phyloP scores from a whole-genome alignment of 768 basidiomycete species.

The Leccinum subtestaceum region DNA sequence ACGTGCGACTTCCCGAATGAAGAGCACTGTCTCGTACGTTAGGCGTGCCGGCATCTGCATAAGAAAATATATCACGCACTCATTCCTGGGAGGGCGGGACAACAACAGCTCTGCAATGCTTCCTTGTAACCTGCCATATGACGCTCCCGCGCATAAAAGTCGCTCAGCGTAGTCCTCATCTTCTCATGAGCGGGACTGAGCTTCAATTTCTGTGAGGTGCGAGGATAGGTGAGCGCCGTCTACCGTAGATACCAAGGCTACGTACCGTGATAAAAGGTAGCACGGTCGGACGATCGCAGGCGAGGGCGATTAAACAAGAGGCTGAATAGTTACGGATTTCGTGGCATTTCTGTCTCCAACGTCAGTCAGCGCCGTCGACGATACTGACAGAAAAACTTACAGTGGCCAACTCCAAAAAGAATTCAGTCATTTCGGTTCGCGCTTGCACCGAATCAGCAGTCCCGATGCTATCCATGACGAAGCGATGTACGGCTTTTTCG shows the following conservation, averaged over 20 bases:
- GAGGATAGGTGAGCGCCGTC: not conserved
- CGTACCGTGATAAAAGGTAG: slow-evolving; percentile 29
- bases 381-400: slow-evolving; percentile 27
- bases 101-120: slow-evolving; percentile 27
- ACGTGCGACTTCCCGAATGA: slow-evolving; percentile 31
- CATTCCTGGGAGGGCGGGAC: slow-evolving; percentile 34
- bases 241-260: not conserved
- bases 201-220: slow-evolving; percentile 21
- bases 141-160: slow-evolving; percentile 26
- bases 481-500: slow-evolving; percentile 38
- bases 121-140: slow-evolving; percentile 32
- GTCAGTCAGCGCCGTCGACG: not conserved
- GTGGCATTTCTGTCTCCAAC: slow-evolving; percentile 38
- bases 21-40: slow-evolving; percentile 26
- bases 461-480: slow-evolving; percentile 39
- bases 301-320: slow-evolving; percentile 40
- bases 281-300: slow-evolving; percentile 40
- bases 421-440: slow-evolving; percentile 32
- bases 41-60: not conserved
- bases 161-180: slow-evolving; percentile 15
- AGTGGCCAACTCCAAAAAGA: slow-evolving; percentile 46
- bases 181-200: slow-evolving; percentile 24
- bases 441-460: slow-evolving; percentile 19
- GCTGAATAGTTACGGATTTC: slow-evolving; percentile 45
- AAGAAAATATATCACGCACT: slow-evolving; percentile 13